phyloP scores from a whole-genome alignment of 108 stramenopile genomes.

The Pseudonitzschia delicatissima region DNA sequence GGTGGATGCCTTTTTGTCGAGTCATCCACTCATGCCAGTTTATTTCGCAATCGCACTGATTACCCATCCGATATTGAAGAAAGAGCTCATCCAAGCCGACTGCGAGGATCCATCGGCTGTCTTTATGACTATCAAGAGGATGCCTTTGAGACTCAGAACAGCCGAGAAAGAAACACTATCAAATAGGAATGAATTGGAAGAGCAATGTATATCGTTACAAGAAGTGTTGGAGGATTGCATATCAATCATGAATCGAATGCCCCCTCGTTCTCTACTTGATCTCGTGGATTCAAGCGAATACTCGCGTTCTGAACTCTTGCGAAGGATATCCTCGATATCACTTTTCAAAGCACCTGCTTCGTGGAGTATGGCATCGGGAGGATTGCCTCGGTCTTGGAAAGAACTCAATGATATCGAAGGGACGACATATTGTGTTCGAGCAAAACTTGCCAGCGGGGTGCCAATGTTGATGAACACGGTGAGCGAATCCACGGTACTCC shows the following conservation, averaged over 20 bases:
- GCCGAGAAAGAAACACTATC: not conserved
- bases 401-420: slow-evolving; percentile 14
- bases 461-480: slow-evolving; percentile 30
- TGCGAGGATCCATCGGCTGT: slow-evolving; percentile 23
- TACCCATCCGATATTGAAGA: slow-evolving; percentile 28
- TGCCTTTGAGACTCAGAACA: slow-evolving; percentile 21
- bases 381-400: slow-evolving; percentile 3
- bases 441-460: slow-evolving; percentile 35
- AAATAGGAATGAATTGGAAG: not conserved
- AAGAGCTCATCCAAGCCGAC: slow-evolving; percentile 23
- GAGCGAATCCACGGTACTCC: not conserved
- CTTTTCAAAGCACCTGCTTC: slow-evolving; percentile 33
- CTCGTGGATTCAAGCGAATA: slow-evolving; percentile 16
- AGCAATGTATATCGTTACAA: slow-evolving; percentile 21
- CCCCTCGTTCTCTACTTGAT: slow-evolving; percentile 38
- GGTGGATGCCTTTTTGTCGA: slow-evolving; percentile 80
- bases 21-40: slow-evolving; percentile 76
- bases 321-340: slow-evolving; percentile 22
- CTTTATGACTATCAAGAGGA: slow-evolving; percentile 23
- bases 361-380: slow-evolving; percentile 35
- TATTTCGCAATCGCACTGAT: slow-evolving; percentile 76
- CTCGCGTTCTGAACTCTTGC: slow-evolving; percentile 9
- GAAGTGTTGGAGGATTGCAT: slow-evolving; percentile 40
- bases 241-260: slow-evolving; percentile 30
- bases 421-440: slow-evolving; percentile 17